phyloP scores from a whole-genome alignment of 495 filamentous ascomycete species.

The Penicillium flavigenum region DNA sequence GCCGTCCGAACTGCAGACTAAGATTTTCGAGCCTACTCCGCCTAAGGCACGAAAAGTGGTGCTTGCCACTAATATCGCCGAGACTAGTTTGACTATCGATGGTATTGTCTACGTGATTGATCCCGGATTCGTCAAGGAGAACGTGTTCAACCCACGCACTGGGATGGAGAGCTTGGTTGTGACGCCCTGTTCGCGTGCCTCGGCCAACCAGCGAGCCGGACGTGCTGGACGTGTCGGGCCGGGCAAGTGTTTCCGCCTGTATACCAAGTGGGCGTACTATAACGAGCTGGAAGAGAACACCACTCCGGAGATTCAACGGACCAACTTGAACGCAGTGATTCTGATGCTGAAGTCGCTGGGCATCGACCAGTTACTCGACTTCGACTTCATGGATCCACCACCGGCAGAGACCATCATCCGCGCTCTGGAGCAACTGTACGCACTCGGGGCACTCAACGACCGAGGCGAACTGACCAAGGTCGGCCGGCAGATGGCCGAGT shows the following conservation, averaged over 20 bases:
- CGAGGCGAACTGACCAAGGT: conserved; percentile 88
- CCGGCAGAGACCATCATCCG: conserved; percentile 88
- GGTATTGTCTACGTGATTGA: conserved; percentile 92
- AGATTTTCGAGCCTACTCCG: conserved; percentile 89
- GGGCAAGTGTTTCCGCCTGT: conserved; percentile 92
- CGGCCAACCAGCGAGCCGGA: conserved; percentile 88
- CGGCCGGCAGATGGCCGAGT: conserved; percentile 94
- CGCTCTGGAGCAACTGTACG: conserved; percentile 89
- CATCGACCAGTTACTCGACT: conserved; percentile 90
- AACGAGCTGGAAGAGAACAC: conserved; percentile 94
- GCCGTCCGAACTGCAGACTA: conserved; percentile 78
- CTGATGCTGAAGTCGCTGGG: conserved; percentile 86
- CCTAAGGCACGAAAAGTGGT: conserved; percentile 80
- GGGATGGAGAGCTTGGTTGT: conserved; percentile 92
- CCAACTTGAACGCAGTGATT: conserved; percentile 80
- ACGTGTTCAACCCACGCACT: conserved; percentile 86
- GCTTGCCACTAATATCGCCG: conserved; percentile 86
- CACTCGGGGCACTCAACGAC: conserved; percentile 85
- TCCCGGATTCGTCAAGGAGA: conserved; percentile 92
- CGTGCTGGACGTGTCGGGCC: conserved; percentile 90
- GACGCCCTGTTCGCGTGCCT: conserved; percentile 89
- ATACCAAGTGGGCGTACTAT: conserved; percentile 92
- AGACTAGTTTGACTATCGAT: conserved; percentile 86
- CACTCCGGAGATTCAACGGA: conserved; percentile 91
- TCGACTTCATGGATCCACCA: conserved; percentile 96